Evolutionary conservation across 257 asterid species (phyloP).

Genomic region (Solanum verrucosum): DNA sequence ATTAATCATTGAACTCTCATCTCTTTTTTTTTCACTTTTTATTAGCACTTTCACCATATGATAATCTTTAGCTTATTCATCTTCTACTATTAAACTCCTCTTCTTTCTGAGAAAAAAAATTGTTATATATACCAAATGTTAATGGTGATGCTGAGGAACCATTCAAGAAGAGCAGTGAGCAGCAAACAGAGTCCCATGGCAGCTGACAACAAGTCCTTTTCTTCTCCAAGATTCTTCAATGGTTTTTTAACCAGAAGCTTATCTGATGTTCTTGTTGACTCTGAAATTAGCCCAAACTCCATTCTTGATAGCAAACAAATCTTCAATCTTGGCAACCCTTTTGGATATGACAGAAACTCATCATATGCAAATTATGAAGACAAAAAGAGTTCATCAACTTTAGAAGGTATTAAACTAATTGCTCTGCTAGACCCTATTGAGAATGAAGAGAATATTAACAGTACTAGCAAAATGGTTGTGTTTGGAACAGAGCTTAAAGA

Average conservation of each 20-base stretch:
- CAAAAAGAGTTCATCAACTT: background rate
- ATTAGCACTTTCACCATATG: background rate
- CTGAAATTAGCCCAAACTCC: slow-evolving; percentile 42
- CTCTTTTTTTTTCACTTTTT: background rate
- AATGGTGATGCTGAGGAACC: slow-evolving; percentile 47
- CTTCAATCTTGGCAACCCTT: slow-evolving; percentile 36
- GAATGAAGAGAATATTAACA: slow-evolving; percentile 2
- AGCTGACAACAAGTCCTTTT: slow-evolving; percentile 25
- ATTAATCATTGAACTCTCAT: background rate
- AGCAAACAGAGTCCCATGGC: slow-evolving; percentile 51
- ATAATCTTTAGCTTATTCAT: background rate
- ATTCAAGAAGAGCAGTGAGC: slow-evolving; percentile 57
- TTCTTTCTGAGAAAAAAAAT: background rate
- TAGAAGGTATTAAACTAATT: slow-evolving; percentile 38
- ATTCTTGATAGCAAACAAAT: slow-evolving; percentile 41
- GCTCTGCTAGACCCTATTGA: slow-evolving; percentile 40
- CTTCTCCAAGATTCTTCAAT: slow-evolving; percentile 56
- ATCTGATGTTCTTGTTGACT: slow-evolving; percentile 28
- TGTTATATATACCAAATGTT: background rate
- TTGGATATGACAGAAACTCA: slow-evolving; percentile 25
- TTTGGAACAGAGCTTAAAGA: slow-evolving; percentile 64
- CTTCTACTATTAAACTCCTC: background rate
- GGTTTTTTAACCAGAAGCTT: slow-evolving; percentile 37
- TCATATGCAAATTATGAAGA: background rate
- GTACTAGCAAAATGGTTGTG: slow-evolving; percentile 20